A percentile compares a stretch with the other conserved stretches of the same genome.
Evolutionary conservation across 192 early-diverging fungal species (phyloP).

Genomic region (Gigaspora rosea): DNA sequence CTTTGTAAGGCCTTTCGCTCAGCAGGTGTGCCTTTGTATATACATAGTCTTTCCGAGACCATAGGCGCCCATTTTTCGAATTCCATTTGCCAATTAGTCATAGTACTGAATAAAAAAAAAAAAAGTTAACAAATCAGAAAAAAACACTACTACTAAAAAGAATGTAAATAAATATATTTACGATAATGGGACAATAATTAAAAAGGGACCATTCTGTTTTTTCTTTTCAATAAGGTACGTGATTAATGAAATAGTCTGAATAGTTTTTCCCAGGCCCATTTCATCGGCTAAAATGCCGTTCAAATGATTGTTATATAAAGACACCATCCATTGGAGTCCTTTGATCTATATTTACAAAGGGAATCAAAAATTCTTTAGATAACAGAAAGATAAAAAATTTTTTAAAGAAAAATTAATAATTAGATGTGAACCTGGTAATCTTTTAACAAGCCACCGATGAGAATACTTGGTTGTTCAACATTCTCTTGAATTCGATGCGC

Average conservation of each 20-base stretch:
- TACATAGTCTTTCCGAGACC: constrained; percentile 78
- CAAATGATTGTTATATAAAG: constrained; percentile 95
- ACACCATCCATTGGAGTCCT: constrained; percentile 99
- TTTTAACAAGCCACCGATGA: constrained; percentile 91
- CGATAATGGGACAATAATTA: constrained; percentile 95
- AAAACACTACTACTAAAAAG: constrained; percentile 48
- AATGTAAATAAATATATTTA: constrained; percentile 37
- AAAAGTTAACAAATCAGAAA: background rate
- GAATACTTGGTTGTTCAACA: constrained; percentile 78
- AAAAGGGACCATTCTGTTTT: constrained; percentile 89
- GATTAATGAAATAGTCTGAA: constrained; percentile 96
- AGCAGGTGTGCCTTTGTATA: constrained; percentile 88
- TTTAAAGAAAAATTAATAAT: background rate
- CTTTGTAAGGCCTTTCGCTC: constrained; percentile 71
- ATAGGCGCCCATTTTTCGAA: constrained; percentile 98
- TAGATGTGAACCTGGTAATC: constrained; percentile 86
- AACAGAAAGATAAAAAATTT: background rate
- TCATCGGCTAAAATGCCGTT: constrained; percentile 98
- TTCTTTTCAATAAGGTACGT: constrained; percentile 97
- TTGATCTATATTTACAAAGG: constrained; percentile 55
- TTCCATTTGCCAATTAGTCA: constrained; percentile 96
- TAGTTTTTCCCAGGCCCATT: constrained; percentile 88
- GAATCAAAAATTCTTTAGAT: too few species aligned
- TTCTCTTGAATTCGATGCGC: constrained; percentile 86
- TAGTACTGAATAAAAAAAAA: constrained; percentile 54